Conservation (phyloP, 225 moss, liverwort and hornwort species). For the Polytrichum formosum region DNA sequence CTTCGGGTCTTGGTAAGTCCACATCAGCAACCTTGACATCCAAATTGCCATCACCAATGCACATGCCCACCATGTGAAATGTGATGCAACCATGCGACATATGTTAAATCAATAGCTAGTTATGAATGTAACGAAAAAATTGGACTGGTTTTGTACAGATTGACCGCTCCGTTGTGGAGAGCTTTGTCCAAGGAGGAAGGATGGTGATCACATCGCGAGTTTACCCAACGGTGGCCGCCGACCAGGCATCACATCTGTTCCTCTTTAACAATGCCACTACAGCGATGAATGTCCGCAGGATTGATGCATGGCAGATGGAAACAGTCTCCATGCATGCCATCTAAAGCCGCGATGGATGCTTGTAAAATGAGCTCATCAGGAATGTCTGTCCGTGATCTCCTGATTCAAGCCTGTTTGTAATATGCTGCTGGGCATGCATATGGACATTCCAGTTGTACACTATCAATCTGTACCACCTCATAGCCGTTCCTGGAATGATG, state of each 20-base stretch:
- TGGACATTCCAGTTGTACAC: neutral
- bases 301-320: constrained; percentile 58
- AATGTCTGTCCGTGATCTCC: neutral
- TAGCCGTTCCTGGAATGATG: neutral
- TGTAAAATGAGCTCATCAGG: neutral
- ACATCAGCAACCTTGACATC: neutral
- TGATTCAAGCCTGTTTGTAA: neutral
- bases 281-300: constrained; percentile 27
- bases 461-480: neutral
- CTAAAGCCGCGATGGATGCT: constrained; percentile 10
- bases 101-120: neutral
- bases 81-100: neutral
- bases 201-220: constrained; percentile 72
- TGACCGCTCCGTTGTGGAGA: constrained; percentile 78
- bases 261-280: constrained; percentile 77
- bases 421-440: constrained; percentile 1
- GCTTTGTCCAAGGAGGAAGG: constrained; percentile 79
- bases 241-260: constrained; percentile 33
- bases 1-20: constrained; percentile 69
- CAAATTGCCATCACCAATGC: too few species aligned
- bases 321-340: constrained; percentile 41
- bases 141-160: constrained; percentile 27
- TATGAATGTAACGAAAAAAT: neutral
- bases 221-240: constrained; percentile 53
- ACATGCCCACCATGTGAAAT: neutral